Percentiles rank a stretch among this genome's conserved stretches.
Evolutionary conservation across 2,329 filamentous ascomycete genomes (phyloP).

Genomic region (Neopestalotiopsis sp.): DNA sequence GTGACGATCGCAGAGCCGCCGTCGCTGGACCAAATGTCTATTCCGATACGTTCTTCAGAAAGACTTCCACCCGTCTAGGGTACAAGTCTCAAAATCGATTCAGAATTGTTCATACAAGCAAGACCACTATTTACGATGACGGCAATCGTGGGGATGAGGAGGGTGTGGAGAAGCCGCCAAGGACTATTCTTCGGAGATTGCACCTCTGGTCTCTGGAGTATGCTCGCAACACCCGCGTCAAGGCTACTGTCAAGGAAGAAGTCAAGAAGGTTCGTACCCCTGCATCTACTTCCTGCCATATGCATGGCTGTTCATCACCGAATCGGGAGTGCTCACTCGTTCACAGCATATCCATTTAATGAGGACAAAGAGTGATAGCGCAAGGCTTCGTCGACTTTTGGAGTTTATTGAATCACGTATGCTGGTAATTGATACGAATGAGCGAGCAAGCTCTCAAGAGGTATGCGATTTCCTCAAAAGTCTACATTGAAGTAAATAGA

Average conservation of each 20-base stretch:
- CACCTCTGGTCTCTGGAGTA: neutral
- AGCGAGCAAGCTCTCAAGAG: too few relatives aligned
- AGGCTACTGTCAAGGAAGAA: too few relatives aligned
- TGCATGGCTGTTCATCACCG: too few relatives aligned
- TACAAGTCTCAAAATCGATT: neutral
- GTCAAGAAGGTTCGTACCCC: neutral
- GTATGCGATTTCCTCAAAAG: too few relatives aligned
- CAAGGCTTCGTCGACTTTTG: too few relatives aligned
- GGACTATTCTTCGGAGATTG: too few relatives aligned
- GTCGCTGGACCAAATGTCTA: neutral
- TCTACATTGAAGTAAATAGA: too few relatives aligned
- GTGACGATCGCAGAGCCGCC: neutral
- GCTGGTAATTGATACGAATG: constrained; percentile 16
- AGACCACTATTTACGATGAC: too few relatives aligned
- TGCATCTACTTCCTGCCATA: too few relatives aligned
- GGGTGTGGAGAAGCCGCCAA: too few relatives aligned
- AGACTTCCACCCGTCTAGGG: neutral
- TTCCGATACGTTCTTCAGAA: constrained; percentile 1
- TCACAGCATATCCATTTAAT: neutral
- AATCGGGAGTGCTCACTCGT: neutral
- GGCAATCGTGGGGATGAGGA: too few relatives aligned
- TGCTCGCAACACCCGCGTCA: neutral
- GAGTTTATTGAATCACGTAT: constrained; percentile 13
- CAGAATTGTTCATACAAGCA: neutral
- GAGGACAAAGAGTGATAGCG: too few relatives aligned